phyloP scores from a whole-genome alignment of 202 grass and related monocot species.

The Saccharum hybrid region DNA sequence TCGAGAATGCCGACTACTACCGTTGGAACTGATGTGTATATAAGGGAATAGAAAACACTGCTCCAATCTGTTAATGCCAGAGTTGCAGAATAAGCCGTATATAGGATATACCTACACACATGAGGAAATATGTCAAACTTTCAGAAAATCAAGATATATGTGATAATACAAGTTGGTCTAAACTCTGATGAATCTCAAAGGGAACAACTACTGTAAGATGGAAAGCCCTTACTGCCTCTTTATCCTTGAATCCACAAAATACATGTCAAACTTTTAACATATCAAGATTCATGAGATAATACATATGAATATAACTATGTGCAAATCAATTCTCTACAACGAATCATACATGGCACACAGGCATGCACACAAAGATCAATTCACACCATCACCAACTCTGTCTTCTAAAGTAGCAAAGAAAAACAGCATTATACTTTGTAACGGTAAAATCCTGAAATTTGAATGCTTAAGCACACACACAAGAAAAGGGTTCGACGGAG shows the following conservation, averaged over 20 bases:
- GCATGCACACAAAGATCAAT: conserved; percentile 7
- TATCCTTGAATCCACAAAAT: neutral
- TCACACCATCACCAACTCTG: neutral
- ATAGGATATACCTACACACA: conserved; percentile 86
- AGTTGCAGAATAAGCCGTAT: conserved; percentile 93
- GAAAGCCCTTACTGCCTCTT: neutral
- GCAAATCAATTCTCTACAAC: neutral
- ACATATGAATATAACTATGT: neutral
- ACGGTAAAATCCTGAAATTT: neutral
- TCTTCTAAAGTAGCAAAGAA: neutral
- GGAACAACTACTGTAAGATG: neutral
- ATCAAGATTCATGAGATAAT: neutral
- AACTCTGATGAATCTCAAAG: neutral
- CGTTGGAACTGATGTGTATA: conserved; percentile 95
- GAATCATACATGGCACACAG: neutral
- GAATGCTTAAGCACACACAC: conserved; percentile 11
- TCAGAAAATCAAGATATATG: neutral
- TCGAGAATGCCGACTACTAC: conserved; percentile 96
- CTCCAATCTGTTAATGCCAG: conserved; percentile 98
- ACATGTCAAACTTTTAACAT: neutral
- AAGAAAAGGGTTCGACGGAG: neutral
- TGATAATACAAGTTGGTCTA: neutral
- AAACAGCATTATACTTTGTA: neutral
- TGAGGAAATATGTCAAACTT: conserved; percentile 8
- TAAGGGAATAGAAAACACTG: conserved; percentile 99